Percentiles rank a stretch among this genome's conserved stretches.
Conservation (phyloP, 1,139 yeast genomes). For the Debaryomyces psychrophilus region DNA sequence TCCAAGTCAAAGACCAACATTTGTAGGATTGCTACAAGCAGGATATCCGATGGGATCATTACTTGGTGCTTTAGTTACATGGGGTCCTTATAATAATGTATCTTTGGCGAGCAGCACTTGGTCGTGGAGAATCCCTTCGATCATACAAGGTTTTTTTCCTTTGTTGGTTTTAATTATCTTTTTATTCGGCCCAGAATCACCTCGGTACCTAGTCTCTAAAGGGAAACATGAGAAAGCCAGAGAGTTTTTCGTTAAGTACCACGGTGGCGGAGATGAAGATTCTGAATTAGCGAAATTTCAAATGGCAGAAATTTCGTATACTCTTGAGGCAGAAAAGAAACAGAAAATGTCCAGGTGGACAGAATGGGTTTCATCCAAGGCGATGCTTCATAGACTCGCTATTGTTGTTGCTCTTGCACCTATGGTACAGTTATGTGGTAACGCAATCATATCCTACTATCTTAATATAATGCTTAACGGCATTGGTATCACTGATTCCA, state of each 20-base stretch:
- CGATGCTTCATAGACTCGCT: slow-evolving; percentile 15
- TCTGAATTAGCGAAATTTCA: slow-evolving; percentile 37
- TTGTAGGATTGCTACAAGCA: slow-evolving; percentile 17
- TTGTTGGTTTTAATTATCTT: neutral
- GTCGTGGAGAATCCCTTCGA: slow-evolving; percentile 17
- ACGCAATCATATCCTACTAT: slow-evolving; percentile 20
- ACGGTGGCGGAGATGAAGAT: slow-evolving; percentile 37
- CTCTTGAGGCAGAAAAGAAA: slow-evolving; percentile 28
- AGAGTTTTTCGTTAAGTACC: slow-evolving; percentile 44
- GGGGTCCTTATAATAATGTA: slow-evolving; percentile 16
- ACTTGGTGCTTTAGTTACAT: slow-evolving; percentile 17
- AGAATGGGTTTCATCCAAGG: slow-evolving; percentile 29
- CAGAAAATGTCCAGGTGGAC: slow-evolving; percentile 23
- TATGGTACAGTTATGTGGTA: slow-evolving; percentile 18
- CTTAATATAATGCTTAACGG: slow-evolving; percentile 16
- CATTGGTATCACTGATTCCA: slow-evolving; percentile 19
- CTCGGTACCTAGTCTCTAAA: slow-evolving; percentile 43
- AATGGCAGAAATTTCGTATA: slow-evolving; percentile 37
- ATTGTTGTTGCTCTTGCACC: slow-evolving; percentile 13
- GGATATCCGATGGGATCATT: slow-evolving; percentile 23
- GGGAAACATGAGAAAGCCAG: slow-evolving; percentile 43
- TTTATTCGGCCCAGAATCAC: slow-evolving; percentile 46
- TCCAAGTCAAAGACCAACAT: slow-evolving; percentile 21
- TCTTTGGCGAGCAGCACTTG: slow-evolving; percentile 11
- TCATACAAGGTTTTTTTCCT: neutral